A percentile compares a stretch with the other conserved stretches of the same genome.
phyloP scores from a whole-genome alignment of 768 basidiomycete species.

The Cytidiella melzeri region DNA sequence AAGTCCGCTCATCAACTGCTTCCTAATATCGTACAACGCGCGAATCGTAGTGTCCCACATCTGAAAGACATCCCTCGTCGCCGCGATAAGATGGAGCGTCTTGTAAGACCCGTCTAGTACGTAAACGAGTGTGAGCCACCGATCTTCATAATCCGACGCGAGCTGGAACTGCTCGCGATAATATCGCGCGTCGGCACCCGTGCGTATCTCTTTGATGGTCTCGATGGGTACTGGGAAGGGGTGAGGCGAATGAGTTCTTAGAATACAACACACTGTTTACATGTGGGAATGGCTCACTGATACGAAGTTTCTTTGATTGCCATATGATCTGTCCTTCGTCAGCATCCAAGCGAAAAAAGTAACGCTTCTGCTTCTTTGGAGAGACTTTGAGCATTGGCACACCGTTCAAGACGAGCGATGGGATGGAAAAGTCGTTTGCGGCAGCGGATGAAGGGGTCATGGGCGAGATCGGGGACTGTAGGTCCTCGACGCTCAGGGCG shows the following conservation, averaged over 20 bases:
- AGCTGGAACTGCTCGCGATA: conserved; percentile 68
- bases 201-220: conserved; percentile 80
- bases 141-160: conserved; percentile 51
- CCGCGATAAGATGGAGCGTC: conserved; percentile 78
- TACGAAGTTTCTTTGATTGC: conserved; percentile 64
- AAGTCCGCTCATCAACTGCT: conserved; percentile 63
- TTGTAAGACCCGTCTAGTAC: conserved; percentile 74
- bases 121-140: conserved; percentile 86
- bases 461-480: not conserved
- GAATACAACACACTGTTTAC: not conserved
- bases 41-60: conserved; percentile 61
- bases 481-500: not conserved
- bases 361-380: conserved; percentile 65
- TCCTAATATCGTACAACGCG: conserved; percentile 57
- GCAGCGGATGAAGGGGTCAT: not conserved
- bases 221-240: conserved; percentile 75
- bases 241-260: not conserved
- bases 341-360: conserved; percentile 66
- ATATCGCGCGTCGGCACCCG: conserved; percentile 62
- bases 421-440: conserved; percentile 48
- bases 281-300: conserved; percentile 39
- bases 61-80: conserved; percentile 53
- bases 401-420: conserved; percentile 52
- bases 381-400: conserved; percentile 81
- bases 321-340: conserved; percentile 79